Percentiles rank a stretch among this genome's conserved stretches.
These are phyloP conservation scores for Teunomyces stri DNA, from an alignment of 805 yeast genomes.

Conservation along the genomic window DNA sequence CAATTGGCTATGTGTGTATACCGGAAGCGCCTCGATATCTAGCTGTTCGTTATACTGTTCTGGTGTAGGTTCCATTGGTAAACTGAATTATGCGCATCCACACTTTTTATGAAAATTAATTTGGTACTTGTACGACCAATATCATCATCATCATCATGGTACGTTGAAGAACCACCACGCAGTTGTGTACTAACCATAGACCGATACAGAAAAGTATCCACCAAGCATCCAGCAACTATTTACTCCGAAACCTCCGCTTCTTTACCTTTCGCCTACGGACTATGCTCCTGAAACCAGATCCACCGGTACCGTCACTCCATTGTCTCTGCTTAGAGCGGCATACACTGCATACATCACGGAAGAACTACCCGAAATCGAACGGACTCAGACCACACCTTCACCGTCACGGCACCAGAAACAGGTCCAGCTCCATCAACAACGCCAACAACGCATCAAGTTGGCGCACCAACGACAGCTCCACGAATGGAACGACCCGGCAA, in stretches of 20 bases:
- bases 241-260: constrained; percentile 56
- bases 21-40: constrained; percentile 29
- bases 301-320: constrained; percentile 47
- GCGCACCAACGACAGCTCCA: constrained; percentile 22
- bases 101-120: background rate
- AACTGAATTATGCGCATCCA: too few species aligned
- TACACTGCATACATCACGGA: constrained; percentile 24
- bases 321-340: constrained; percentile 31
- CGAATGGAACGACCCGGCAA: constrained; percentile 33
- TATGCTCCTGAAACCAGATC: constrained; percentile 45
- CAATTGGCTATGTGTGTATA: constrained; percentile 33
- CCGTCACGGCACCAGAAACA: constrained; percentile 4
- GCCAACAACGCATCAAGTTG: constrained; percentile 9
- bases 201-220: constrained; percentile 28
- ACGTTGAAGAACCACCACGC: too few species aligned
- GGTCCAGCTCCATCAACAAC: constrained; percentile 1
- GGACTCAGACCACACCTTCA: background rate
- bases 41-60: constrained; percentile 29
- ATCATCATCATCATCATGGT: too few species aligned
- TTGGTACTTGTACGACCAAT: too few species aligned
- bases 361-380: constrained; percentile 13
- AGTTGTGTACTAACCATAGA: background rate
- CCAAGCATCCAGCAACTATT: constrained; percentile 50
- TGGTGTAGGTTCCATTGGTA: constrained; percentile 16
- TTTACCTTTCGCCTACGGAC: constrained; percentile 49